phyloP scores from a whole-genome alignment of 352 stramenopile species.

The Phytophthora tentaculata region DNA sequence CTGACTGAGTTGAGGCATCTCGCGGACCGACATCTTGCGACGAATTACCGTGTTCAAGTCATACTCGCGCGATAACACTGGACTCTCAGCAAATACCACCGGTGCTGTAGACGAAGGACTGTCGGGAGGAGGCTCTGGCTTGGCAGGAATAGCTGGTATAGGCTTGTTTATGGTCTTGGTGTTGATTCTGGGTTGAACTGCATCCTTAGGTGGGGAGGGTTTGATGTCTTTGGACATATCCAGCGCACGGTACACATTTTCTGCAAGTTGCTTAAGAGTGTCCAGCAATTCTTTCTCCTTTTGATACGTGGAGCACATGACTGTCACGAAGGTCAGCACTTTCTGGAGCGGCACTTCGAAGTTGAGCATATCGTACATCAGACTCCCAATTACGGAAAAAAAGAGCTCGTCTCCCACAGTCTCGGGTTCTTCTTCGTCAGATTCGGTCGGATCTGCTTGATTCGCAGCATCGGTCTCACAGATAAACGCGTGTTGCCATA shows the following conservation, averaged over 20 bases:
- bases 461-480: constrained; percentile 72
- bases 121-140: constrained; percentile 8
- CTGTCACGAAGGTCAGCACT: constrained; percentile 77
- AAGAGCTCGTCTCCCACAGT: constrained; percentile 75
- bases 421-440: constrained; percentile 38
- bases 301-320: constrained; percentile 87
- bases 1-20: constrained; percentile 28
- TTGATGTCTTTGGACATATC: constrained; percentile 81
- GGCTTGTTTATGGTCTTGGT: constrained; percentile 12
- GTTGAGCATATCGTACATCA: constrained; percentile 89
- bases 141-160: not conserved
- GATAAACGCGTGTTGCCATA: constrained; percentile 87
- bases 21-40: constrained; percentile 75
- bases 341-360: constrained; percentile 78
- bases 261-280: constrained; percentile 80
- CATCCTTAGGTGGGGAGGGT: constrained; percentile 36
- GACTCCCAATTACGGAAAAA: constrained; percentile 81
- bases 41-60: constrained; percentile 83
- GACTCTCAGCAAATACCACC: constrained; percentile 37
- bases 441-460: constrained; percentile 44
- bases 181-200: constrained; percentile 25
- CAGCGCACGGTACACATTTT: constrained; percentile 81
- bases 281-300: constrained; percentile 71
- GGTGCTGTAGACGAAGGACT: constrained; percentile 10
- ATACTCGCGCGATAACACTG: constrained; percentile 62